Evolutionary conservation across 495 filamentous ascomycete species (phyloP).

Genomic region (Hypomontagnella monticulosa): DNA sequence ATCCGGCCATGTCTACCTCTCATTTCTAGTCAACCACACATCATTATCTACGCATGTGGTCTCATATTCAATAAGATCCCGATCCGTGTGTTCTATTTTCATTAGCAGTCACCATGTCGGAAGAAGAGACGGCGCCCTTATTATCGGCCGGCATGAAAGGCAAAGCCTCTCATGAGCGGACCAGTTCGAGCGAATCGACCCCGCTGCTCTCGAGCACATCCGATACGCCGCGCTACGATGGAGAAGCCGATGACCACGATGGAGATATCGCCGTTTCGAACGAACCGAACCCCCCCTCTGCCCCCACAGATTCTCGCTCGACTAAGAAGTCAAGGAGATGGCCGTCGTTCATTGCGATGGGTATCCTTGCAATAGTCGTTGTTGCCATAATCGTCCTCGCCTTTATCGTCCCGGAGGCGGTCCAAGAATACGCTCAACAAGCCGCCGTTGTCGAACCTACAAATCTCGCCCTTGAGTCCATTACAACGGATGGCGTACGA

Average conservation of each 20-base stretch:
- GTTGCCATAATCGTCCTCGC: constrained; percentile 65
- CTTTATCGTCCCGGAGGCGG: constrained; percentile 80
- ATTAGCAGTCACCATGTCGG: constrained; percentile 51
- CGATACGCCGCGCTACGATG: constrained; percentile 58
- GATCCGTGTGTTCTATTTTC: constrained; percentile 1
- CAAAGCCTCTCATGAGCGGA: constrained; percentile 40
- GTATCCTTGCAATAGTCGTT: constrained; percentile 50
- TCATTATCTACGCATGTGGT: constrained; percentile 14
- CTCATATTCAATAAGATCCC: constrained; percentile 8
- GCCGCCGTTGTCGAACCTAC: constrained; percentile 83
- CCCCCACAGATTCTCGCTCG: constrained; percentile 28
- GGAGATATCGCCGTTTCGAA: constrained; percentile 46
- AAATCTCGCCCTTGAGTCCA: constrained; percentile 81
- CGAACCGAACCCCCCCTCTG: constrained; percentile 37
- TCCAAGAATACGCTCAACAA: constrained; percentile 85
- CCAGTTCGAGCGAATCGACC: constrained; percentile 58
- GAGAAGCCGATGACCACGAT: constrained; percentile 50
- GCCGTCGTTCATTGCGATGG: constrained; percentile 59
- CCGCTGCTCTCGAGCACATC: constrained; percentile 60
- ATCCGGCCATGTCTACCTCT: constrained; percentile 22
- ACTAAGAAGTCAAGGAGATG: constrained; percentile 51
- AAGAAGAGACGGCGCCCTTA: constrained; percentile 55
- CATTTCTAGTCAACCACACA: neutral
- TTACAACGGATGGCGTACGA: constrained; percentile 78
- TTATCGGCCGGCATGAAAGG: constrained; percentile 47